Evolutionary conservation across 1,284 basidiomycete genomes (phyloP).

Genomic region (Cutaneotrichosporon sp.): DNA sequence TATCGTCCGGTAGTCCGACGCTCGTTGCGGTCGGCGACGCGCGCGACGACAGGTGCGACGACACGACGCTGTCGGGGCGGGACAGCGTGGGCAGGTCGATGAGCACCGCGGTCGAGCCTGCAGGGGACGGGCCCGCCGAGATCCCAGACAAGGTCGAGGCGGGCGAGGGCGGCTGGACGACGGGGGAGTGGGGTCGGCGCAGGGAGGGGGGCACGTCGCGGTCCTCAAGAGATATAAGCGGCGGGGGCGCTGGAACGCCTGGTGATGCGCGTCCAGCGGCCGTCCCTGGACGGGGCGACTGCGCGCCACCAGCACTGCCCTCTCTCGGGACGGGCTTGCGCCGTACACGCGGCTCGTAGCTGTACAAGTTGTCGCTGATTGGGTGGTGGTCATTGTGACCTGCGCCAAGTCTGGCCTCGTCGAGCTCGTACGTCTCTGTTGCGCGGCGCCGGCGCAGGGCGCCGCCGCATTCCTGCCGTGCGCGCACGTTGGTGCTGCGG

Average conservation of each 20-base stretch:
- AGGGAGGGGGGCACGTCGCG: not conserved
- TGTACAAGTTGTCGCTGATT: too few relatives aligned
- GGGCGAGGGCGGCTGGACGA: too few relatives aligned
- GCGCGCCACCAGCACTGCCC: too few relatives aligned
- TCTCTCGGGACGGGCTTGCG: not conserved
- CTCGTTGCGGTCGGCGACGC: too few relatives aligned
- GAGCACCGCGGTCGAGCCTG: too few relatives aligned
- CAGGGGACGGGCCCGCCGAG: too few relatives aligned
- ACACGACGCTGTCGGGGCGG: not conserved
- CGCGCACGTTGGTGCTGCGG: slow-evolving; percentile 3
- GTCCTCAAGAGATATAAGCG: slow-evolving; percentile 4
- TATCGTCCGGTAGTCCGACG: slow-evolving; percentile 1
- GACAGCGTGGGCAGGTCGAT: not conserved
- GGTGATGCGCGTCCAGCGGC: too few relatives aligned
- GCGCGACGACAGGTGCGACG: not conserved
- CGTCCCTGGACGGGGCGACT: too few relatives aligned
- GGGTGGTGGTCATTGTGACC: not conserved
- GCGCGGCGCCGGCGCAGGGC: slow-evolving; percentile 9
- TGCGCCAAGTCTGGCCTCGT: slow-evolving; percentile 4
- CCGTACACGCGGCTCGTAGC: not conserved
- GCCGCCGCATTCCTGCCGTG: not conserved
- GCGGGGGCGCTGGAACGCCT: not conserved
- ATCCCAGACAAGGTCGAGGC: too few relatives aligned
- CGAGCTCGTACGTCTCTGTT: slow-evolving; percentile 15
- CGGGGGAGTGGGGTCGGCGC: too few relatives aligned